Conservation (phyloP, 2,329 filamentous ascomycete species). For the Chrysoporthe deuterocubensis region DNA sequence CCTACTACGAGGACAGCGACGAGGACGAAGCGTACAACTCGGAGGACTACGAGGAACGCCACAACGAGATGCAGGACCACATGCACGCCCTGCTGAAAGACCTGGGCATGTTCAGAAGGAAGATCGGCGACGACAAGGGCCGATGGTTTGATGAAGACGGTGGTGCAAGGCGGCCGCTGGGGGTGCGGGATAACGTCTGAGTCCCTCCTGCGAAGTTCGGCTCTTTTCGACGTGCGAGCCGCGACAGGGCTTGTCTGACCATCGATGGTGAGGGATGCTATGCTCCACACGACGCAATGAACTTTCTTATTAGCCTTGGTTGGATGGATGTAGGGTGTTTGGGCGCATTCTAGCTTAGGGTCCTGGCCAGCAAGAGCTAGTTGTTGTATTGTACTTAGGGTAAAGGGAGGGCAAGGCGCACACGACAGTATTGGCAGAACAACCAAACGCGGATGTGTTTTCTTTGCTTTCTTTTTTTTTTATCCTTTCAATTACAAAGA, state of each 20-base stretch:
- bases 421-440: not conserved
- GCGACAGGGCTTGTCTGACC: not conserved
- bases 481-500: too few species aligned
- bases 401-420: not conserved
- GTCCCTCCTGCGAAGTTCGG: not conserved
- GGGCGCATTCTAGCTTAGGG: not conserved
- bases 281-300: not conserved
- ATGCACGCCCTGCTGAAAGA: constrained; percentile 86
- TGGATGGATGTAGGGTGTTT: constrained; percentile 22
- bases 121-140: constrained; percentile 80
- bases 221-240: constrained; percentile 19
- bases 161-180: constrained; percentile 57
- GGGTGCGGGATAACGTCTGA: constrained; percentile 46
- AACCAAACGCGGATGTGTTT: not conserved
- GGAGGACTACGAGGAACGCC: constrained; percentile 55
- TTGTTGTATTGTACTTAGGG: not conserved
- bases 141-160: constrained; percentile 69
- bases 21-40: constrained; percentile 61
- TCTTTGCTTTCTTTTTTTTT: not conserved
- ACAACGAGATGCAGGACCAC: constrained; percentile 75
- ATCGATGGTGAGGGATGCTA: not conserved
- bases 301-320: not conserved
- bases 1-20: constrained; percentile 58
- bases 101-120: constrained; percentile 77
- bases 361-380: not conserved